Base-by-base conservation (phyloP, 495 filamentous ascomycete genomes). In the Xylaria venustula region DNA sequence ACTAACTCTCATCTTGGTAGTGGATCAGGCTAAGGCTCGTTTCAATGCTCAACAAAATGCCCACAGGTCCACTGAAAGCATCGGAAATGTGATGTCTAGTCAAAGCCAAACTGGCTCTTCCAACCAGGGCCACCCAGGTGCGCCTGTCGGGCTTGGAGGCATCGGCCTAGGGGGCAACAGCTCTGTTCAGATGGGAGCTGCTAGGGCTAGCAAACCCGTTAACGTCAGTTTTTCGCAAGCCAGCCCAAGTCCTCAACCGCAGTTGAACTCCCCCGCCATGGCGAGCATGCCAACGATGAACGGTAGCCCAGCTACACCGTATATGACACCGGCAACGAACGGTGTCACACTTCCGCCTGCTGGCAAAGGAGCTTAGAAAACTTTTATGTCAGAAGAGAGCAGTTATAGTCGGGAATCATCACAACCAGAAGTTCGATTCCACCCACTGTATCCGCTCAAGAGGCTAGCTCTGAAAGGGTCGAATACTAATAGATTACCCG, bases 1-100 rank as follows among this genome's bases (percentile, higher is more conserved):
- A 70, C 73, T 9, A 73, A 75, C 23, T 42, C 68, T 75, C 1
- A 69, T 54, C 20, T 61, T 36, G 58, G 49, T 41, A 61, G 58
- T 80, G 75, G 74, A 80, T 34, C 79, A 80, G 64, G 77, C 77
- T 11, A 69, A 74, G 34, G 78, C 79, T 17, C 67, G 77, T 2
- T 75, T 77, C 26, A 73, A 75, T 49, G 77, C 75, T 1, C 73
- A 73, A 44, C 73, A 74, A 54, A 67, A 58, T 22, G 75, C 69
- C 5, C 64, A 69, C 14, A 65, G 60, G 32, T 63, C 69, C 1
- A 69, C 58, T 22, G 69, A 71, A 36, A 56, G 58, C 19, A 62
- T 65, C 4, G 60, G 69, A 20, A 71, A 67, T 59, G 57, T 64
- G 8, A 62, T 66, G 45, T 55, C 61, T 17, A 60, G 64, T 14